A percentile compares a stretch with the other conserved stretches of the same genome.
These are phyloP conservation scores for Salix dunnii DNA, from an alignment of 345 rosid genomes.

Conservation along the genomic window DNA sequence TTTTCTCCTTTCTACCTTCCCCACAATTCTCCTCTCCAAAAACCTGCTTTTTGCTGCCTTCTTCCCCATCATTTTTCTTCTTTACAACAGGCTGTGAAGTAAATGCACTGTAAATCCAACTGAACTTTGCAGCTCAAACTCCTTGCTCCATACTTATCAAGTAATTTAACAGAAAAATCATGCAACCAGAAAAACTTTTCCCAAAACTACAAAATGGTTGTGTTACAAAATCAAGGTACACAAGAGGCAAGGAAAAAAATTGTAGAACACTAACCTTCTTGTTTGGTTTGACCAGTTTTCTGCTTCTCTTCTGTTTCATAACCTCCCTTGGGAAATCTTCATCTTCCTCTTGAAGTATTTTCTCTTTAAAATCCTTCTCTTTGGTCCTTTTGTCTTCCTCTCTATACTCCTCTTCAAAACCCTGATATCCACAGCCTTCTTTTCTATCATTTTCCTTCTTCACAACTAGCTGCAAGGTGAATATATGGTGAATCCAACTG, in stretches of 20 bases:
- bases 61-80: background rate
- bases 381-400: background rate
- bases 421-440: background rate
- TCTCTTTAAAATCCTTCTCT: background rate
- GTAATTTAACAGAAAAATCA: background rate
- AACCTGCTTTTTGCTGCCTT: background rate
- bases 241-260: background rate
- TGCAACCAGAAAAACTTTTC: background rate
- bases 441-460: background rate
- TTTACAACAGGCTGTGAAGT: background rate
- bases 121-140: background rate
- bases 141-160: background rate
- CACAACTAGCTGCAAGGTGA: background rate
- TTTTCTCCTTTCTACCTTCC: background rate
- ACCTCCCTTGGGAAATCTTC: background rate
- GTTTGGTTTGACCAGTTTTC: background rate
- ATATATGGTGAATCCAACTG: background rate
- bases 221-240: background rate
- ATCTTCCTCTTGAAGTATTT: background rate
- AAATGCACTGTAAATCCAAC: background rate
- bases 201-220: no score
- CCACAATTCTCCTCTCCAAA: background rate
- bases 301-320: background rate
- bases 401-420: background rate
- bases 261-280: background rate